A percentile compares a stretch with the other conserved stretches of the same genome.
Evolutionary conservation across 805 yeast species (phyloP).

Genomic region (Starmerella cellae): DNA sequence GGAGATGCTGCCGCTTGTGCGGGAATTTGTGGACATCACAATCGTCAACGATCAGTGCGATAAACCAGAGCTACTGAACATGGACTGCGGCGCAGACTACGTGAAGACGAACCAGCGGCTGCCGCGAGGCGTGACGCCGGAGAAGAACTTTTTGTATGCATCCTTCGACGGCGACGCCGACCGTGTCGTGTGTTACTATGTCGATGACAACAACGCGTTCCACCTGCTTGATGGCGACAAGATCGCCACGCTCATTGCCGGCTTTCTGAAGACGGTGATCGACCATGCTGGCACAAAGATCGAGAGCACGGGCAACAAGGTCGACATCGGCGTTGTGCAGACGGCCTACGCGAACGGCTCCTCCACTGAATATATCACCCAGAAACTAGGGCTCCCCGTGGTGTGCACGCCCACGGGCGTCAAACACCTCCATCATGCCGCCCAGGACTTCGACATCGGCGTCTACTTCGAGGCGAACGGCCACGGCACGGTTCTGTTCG

Average conservation of each 20-base stretch:
- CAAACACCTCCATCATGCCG: constrained; percentile 89
- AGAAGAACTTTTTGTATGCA: constrained; percentile 43
- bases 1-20: constrained; percentile 36
- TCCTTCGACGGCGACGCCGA: constrained; percentile 98
- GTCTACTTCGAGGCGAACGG: constrained; percentile 97
- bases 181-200: constrained; percentile 61
- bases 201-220: constrained; percentile 26
- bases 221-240: constrained; percentile 75
- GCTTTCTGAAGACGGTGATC: constrained; percentile 40
- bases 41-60: constrained; percentile 41
- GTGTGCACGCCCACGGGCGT: constrained; percentile 91
- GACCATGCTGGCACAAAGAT: constrained; percentile 30
- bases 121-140: constrained; percentile 47
- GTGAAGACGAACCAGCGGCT: constrained; percentile 78
- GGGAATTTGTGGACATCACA: constrained; percentile 31
- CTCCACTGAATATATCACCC: constrained; percentile 58
- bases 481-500: constrained; percentile 91
- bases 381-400: constrained; percentile 58
- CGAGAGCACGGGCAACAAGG: constrained; percentile 5
- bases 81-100: constrained; percentile 84
- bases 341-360: constrained; percentile 97
- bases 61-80: constrained; percentile 50
- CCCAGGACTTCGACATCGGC: constrained; percentile 73
- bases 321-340: constrained; percentile 72
- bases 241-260: constrained; percentile 73